phyloP scores from a whole-genome alignment of 2,329 filamentous ascomycete genomes.

The Westerdykella sp. region DNA sequence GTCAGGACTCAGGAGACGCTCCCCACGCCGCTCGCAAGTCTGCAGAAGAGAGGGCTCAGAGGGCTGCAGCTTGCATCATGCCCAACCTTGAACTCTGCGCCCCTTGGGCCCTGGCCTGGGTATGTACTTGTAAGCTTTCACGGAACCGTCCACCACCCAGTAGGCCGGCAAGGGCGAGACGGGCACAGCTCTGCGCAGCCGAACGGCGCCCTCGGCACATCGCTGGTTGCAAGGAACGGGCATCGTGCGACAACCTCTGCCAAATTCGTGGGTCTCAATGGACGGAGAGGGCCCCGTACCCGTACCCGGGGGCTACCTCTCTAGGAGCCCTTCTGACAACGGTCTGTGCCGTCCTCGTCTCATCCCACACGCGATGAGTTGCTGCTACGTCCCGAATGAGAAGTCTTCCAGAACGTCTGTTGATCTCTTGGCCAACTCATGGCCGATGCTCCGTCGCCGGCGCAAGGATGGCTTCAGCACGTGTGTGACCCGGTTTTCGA shows the following conservation, averaged over 20 bases:
- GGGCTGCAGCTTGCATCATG: background rate
- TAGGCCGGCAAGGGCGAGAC: background rate
- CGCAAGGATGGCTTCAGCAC: background rate
- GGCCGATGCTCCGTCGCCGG: constrained; percentile 6
- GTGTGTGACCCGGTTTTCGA: background rate
- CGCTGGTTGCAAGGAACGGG: constrained; percentile 1
- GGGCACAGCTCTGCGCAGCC: background rate
- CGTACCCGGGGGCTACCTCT: background rate
- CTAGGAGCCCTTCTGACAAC: background rate
- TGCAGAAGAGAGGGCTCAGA: background rate
- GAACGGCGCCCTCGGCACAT: background rate
- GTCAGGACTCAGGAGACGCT: background rate
- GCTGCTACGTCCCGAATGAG: constrained; percentile 8
- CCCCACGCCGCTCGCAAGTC: background rate
- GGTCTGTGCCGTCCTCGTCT: background rate
- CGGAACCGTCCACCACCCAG: background rate
- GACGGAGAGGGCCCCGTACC: background rate
- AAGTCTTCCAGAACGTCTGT: constrained; percentile 18
- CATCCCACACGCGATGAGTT: background rate
- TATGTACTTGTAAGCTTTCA: no score
- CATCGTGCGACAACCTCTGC: constrained; percentile 10
- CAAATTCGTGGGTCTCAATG: constrained; percentile 1
- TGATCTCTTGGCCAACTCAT: constrained; percentile 15
- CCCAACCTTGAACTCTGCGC: no score
- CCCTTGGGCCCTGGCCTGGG: no score